Evolutionary conservation across 225 moss, liverwort and hornwort genomes (phyloP).

Genomic region (Marchantia paleacea): DNA sequence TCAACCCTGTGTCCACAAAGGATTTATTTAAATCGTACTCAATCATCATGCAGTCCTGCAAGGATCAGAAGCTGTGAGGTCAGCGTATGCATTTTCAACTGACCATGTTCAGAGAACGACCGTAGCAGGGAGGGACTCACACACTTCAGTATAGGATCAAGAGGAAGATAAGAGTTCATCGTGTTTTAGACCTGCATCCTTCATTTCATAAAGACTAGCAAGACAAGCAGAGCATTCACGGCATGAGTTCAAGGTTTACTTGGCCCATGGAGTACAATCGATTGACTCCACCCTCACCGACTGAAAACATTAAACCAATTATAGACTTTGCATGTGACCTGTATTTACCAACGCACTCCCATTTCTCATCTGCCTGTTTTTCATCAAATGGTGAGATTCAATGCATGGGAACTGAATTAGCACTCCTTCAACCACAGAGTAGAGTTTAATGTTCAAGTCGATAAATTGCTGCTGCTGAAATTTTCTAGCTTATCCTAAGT

Average conservation of each 20-base stretch:
- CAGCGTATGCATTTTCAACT: neutral
- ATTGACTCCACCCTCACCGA: constrained; percentile 34
- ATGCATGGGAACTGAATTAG: neutral
- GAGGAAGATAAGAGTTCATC: no score
- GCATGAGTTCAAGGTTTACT: constrained; percentile 15
- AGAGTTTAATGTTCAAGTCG: neutral
- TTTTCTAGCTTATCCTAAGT: no score
- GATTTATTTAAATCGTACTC: constrained; percentile 56
- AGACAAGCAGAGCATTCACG: neutral
- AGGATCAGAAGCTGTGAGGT: neutral
- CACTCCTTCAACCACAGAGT: neutral
- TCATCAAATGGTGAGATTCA: neutral
- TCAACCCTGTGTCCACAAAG: constrained; percentile 48
- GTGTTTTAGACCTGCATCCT: no score
- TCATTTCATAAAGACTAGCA: no score
- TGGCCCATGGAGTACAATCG: constrained; percentile 54
- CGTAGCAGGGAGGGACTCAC: no score
- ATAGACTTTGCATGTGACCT: constrained; percentile 55
- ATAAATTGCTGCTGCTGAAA: neutral
- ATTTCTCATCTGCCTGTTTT: constrained; percentile 48
- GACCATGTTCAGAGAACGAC: no score
- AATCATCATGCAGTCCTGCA: constrained; percentile 56
- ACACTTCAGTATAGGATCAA: no score
- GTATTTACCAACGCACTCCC: constrained; percentile 62
- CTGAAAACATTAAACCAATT: constrained; percentile 38